Evolutionary conservation across 2,329 filamentous ascomycete species (phyloP).

Genomic region (Whalleya microplaca): DNA sequence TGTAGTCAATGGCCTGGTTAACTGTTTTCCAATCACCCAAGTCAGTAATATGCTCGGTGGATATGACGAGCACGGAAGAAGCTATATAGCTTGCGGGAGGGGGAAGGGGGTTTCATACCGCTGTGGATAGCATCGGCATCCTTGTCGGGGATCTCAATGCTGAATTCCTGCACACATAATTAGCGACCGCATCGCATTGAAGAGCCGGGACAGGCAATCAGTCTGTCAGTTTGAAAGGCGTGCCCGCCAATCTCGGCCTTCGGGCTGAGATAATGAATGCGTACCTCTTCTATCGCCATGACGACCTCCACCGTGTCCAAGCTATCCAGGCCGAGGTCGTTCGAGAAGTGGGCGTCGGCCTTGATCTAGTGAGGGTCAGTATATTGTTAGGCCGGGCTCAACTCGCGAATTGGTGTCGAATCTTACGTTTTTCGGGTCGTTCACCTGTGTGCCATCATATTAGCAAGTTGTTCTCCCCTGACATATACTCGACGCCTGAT

Average conservation of each 20-base stretch:
- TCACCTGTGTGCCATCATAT: conserved; percentile 58
- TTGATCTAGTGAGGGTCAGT: conserved; percentile 67
- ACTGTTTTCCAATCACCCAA: conserved; percentile 59
- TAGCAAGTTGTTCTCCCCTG: conserved; percentile 20
- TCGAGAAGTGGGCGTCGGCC: conserved; percentile 85
- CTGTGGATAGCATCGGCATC: conserved; percentile 94
- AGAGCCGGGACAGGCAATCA: conserved; percentile 1
- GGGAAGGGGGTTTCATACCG: conserved; percentile 59
- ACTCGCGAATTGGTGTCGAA: background rate
- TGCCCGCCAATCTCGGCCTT: background rate
- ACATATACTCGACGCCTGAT: background rate
- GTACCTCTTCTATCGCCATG: conserved; percentile 98
- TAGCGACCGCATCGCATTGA: conserved; percentile 14
- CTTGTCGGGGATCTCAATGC: conserved; percentile 98
- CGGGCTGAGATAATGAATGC: conserved; percentile 13
- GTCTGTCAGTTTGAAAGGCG: conserved; percentile 15
- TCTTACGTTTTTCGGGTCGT: conserved; percentile 66
- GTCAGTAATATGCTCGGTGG: conserved; percentile 20
- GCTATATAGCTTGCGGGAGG: background rate
- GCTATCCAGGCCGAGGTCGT: conserved; percentile 95
- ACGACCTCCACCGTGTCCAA: conserved; percentile 99
- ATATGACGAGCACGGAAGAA: background rate
- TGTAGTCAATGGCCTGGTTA: conserved; percentile 93
- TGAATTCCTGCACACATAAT: conserved; percentile 55
- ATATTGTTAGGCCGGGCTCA: conserved; percentile 1